Evolutionary conservation across 495 filamentous ascomycete genomes (phyloP), one percentile per base, ranked within the genome.

Genomic region (Delitschia confertaspora): DNA sequence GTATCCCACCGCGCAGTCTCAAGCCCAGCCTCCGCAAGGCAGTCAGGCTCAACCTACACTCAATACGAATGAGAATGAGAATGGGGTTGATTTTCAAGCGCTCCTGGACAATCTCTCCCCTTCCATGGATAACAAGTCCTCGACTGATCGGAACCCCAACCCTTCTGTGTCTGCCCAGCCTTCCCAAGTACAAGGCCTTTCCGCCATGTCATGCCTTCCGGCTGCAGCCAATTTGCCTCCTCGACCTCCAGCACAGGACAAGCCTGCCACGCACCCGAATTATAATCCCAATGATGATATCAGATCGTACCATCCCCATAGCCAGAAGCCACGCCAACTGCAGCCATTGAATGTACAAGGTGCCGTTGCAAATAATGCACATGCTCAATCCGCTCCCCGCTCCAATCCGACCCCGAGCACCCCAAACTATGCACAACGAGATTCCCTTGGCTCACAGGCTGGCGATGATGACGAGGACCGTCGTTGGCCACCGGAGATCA

Each of bases 401-500:
- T 48, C 61, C 17, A 65, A 70, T 39, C 63, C 67, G 47, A 49
- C 47, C 51, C 46, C 62, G 50, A 25, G 38, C 47, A 49, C 44
- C 26, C 13, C 47, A 11, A 44, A 36, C 7, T 55, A 45, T 29
- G 48, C 45, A 19, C 52, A 44, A 23, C 51, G 53, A 13, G 43
- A 57, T 39, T n/a, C 37, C 41, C 22, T 21, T 58, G 60, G 18
- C 5, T 45, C 45, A 21, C 35, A 33, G 10, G 40, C 53, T 11
- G 27, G 27, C 0, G 22, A 26, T 9, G 47, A 45, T 20, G 55
- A 59, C 30, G 63, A 59, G 32, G 62, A 66, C 19, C 50, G 61
- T 9, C 70, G 68, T 6, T 80, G 73, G 73, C 68, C 68, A 30
- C 71, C 72, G 18, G 75, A 82, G 11, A 67, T 76, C 14, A 76